Percentiles rank a stretch among this genome's conserved stretches.
These are phyloP conservation scores for Calonectria ilicicola DNA, from an alignment of 2,329 filamentous ascomycete genomes.

Conservation along the genomic window DNA sequence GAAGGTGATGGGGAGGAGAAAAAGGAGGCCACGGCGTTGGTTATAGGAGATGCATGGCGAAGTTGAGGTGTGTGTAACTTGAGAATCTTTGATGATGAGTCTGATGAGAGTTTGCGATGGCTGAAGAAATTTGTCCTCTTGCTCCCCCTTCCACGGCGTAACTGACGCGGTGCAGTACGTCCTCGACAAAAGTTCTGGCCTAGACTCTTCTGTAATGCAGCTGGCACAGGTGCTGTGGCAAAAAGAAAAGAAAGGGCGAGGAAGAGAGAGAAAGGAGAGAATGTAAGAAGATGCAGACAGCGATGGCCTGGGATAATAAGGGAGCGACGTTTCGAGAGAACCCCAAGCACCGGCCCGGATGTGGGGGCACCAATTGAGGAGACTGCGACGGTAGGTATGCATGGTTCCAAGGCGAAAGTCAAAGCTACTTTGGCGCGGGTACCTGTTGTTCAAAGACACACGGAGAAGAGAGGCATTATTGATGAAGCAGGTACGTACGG, in stretches of 20 bases:
- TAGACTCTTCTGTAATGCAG: not conserved
- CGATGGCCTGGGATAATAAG: not conserved
- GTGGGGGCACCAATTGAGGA: conserved; percentile 14
- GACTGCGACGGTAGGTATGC: conserved; percentile 6
- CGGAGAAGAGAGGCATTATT: not conserved
- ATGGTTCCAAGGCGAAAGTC: conserved; percentile 9
- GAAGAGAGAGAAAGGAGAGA: not conserved
- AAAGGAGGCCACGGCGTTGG: conserved; percentile 18
- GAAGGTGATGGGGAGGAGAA: conserved; percentile 8
- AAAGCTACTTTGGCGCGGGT: conserved; percentile 6
- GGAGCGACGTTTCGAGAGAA: conserved; percentile 3
- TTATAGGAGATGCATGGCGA: conserved; percentile 33
- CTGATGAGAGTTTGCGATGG: not conserved
- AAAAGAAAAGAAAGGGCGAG: conserved; percentile 6
- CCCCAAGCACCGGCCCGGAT: conserved; percentile 1
- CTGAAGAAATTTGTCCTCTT: not conserved
- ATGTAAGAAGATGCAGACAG: not conserved
- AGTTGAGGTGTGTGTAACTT: not conserved
- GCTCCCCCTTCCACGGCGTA: conserved; percentile 5
- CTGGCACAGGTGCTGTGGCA: conserved; percentile 1
- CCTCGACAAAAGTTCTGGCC: not conserved
- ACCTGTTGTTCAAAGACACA: not conserved
- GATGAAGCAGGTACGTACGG: not conserved
- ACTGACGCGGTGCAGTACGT: not conserved
- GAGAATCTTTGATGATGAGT: not conserved